phyloP scores from a whole-genome alignment of 140 eudicot genomes.

The Bidens hawaiensis region DNA sequence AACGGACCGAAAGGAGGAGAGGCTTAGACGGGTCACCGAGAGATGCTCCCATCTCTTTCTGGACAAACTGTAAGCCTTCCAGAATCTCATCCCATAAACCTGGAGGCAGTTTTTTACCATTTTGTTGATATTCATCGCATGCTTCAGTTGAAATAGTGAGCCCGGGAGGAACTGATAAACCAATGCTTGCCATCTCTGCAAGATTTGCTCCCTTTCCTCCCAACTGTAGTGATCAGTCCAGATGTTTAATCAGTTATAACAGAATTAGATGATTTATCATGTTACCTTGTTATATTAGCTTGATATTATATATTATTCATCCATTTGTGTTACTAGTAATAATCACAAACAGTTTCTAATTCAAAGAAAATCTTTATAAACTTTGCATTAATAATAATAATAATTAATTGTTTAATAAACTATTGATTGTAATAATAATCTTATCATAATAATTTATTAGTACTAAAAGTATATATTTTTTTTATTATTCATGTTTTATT shows the following conservation, averaged over 20 bases:
- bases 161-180: slow-evolving; percentile 96
- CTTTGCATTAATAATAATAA: neutral
- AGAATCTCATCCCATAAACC: slow-evolving; percentile 91
- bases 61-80: slow-evolving; percentile 66
- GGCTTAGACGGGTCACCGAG: slow-evolving; percentile 91
- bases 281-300: neutral
- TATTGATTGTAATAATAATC: neutral
- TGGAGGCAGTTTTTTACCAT: slow-evolving; percentile 63
- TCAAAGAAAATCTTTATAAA: neutral
- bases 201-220: slow-evolving; percentile 99
- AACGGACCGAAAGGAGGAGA: slow-evolving; percentile 92
- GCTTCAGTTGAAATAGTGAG: slow-evolving; percentile 98
- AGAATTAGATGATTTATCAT: too few relatives aligned
- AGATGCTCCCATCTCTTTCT: slow-evolving; percentile 79
- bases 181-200: slow-evolving; percentile 99
- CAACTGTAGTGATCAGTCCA: slow-evolving; percentile 48
- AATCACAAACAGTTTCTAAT: too few relatives aligned
- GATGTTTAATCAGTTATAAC: too few relatives aligned
- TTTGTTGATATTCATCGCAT: slow-evolving; percentile 84
- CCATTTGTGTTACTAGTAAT: neutral
- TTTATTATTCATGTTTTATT: too few relatives aligned
- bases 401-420: neutral
- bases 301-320: neutral
- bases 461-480: neutral
- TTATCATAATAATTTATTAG: too few relatives aligned